Base-by-base conservation (phyloP, 2,329 filamentous ascomycete species). In the Bipolaris gigantea region DNA sequence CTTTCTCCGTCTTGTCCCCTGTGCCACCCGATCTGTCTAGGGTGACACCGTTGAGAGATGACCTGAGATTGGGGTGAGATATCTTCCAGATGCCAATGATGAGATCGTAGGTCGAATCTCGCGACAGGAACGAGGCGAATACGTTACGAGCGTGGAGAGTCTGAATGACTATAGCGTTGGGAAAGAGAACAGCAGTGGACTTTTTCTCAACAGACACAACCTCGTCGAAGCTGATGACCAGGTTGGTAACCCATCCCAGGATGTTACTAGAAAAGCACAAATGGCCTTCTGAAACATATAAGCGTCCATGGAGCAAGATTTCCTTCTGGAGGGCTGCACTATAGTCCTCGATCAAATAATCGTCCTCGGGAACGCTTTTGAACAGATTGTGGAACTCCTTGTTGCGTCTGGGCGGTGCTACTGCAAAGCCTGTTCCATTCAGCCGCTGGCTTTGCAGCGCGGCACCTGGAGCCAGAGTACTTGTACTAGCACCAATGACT, bases 241-340 rank as follows among this genome's bases (percentile, higher is more conserved):
- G 80, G 1, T 94, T 99, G 0, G 94, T 99, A 19, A 95, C 89
- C 94, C 94, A 99, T 49, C 94, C 94, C 42, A 99, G 84, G 62
- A 99, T 99, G 72, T 99, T 99, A 79, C 94, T 97, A 68, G 92
- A 97, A 76, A 99, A 99, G 79, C 94, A 99, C 42, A 99, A 85
- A 71, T 99, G 93, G 10, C 93, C 92, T 76, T 99, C 94, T 0
- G 94, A 97, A 38, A 99, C 90, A 69, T 99, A 99, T 13, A 99
- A 82, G 36, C 94, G 85, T 5, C 94, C 94, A 63, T 97, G 94
- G 6, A 96, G 86, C 33, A 99, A 83, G 56, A 99, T 99, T 71
- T 99, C 95, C 62, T 92, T 86, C 74, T 99, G 94, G 55, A 99
- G 75, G 4, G 94, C 94, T 72, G 94, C 97, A 73, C 94, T 97